Percentiles rank a stretch among this genome's conserved stretches.
Conservation (phyloP, 805 yeast species). For the Candida boleticola region DNA sequence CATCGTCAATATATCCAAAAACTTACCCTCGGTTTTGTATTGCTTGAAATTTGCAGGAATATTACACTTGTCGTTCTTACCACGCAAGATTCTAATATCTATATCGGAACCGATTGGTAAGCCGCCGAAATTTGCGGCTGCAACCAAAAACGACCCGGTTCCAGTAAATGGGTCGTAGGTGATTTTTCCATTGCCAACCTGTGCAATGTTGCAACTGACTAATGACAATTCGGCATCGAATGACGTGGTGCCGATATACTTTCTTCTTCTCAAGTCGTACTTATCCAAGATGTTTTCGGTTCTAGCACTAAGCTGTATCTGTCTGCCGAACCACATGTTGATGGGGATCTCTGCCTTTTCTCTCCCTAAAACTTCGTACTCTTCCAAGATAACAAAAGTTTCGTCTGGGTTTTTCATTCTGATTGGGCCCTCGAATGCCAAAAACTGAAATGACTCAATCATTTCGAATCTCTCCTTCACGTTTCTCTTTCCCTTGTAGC, state of each 20-base stretch:
- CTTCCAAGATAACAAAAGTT: slow-evolving; percentile 70
- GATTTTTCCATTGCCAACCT: slow-evolving; percentile 59
- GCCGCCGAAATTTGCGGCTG: slow-evolving; percentile 85
- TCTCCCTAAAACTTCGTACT: slow-evolving; percentile 52
- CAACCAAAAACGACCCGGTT: slow-evolving; percentile 89
- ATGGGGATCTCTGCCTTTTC: slow-evolving; percentile 50
- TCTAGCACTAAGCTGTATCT: slow-evolving; percentile 62
- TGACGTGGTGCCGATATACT: slow-evolving; percentile 92
- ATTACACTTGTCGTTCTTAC: slow-evolving; percentile 54
- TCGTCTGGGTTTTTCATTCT: slow-evolving; percentile 74
- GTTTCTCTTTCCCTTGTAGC: slow-evolving; percentile 66
- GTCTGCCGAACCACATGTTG: slow-evolving; percentile 72
- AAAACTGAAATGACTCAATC: slow-evolving; percentile 69
- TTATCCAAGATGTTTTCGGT: slow-evolving; percentile 64
- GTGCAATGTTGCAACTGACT: slow-evolving; percentile 84
- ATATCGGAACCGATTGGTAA: slow-evolving; percentile 84
- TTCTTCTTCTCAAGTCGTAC: slow-evolving; percentile 78
- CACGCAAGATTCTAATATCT: slow-evolving; percentile 75
- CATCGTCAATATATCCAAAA: slow-evolving; percentile 81
- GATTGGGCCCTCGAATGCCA: slow-evolving; percentile 76
- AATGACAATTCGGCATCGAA: slow-evolving; percentile 92
- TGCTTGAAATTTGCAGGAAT: slow-evolving; percentile 70
- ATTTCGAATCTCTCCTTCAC: slow-evolving; percentile 51
- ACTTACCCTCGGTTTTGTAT: slow-evolving; percentile 56
- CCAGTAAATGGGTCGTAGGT: slow-evolving; percentile 96